Base-by-base conservation (phyloP, 140 eudicot genomes). In the Cichorium intybus region DNA sequence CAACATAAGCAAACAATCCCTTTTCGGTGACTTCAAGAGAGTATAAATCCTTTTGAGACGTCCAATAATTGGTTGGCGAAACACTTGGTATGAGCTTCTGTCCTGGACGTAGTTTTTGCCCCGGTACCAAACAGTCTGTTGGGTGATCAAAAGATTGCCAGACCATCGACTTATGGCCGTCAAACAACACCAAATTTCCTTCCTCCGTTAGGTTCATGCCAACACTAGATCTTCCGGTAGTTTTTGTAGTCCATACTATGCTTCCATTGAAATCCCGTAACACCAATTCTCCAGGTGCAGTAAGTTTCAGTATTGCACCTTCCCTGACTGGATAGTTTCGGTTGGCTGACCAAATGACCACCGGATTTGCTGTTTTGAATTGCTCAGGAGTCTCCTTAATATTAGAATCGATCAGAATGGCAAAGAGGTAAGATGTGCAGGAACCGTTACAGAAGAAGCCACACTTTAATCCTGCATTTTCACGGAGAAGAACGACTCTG, bases 321-420 rank as follows among this genome's bases (percentile, higher is more conserved):
- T 23, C 12, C 6, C 28, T 15, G 17, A 79, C 70, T 0, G 69
- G 84, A 24, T 45, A 10, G 69, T 78, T 51, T 27, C 64, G 39
- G 45, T 78, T 72, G 16, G 79, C 76, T 7, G 69, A 73, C 84
- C 84, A 79, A 3, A 79, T 74, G 29, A 78, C 78, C 46, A 69
- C 11, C 70, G 82, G 63, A 51, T 24, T 17, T 48, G 10, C 20
- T 11, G 50, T 10, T 53, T 12, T 67, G 24, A 4, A 60, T 16
- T 26, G n/a, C n/a, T n/a, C n/a, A n/a, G n/a, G 56, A 17, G 69
- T 41, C 60, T 3, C 23, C 66, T n/a, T n/a, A 28, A n/a, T 37
- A 26, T 54, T 33, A n/a, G 4, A 26, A 26, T 26, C 4, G 18
- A 71, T 31, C n/a, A 47, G 21, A 56, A 71, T 50, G 4, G 48